Conservation (phyloP, 371 early-diverging fungal species). For the Mucor saturninus region DNA sequence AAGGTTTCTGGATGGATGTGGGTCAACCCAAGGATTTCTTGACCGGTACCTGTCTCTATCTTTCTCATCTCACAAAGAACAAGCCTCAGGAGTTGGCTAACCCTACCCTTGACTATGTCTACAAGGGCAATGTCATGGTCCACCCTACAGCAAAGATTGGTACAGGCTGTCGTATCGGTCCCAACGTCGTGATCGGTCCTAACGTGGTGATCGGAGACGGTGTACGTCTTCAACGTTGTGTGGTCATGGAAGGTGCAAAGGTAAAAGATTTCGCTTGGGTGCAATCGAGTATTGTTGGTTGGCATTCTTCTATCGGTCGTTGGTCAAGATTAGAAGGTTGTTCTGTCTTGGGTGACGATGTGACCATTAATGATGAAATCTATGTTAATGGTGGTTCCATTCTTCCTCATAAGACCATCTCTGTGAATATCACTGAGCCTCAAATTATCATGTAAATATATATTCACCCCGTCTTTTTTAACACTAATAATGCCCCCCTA, state of each 20-base stretch:
- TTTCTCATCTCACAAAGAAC: constrained; percentile 81
- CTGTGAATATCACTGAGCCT: constrained; percentile 89
- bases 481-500: not conserved
- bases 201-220: constrained; percentile 95
- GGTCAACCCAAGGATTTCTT: constrained; percentile 99
- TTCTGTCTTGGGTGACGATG: constrained; percentile 96
- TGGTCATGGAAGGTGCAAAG: constrained; percentile 87
- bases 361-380: constrained; percentile 89
- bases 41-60: constrained; percentile 94
- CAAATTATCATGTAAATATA: constrained; percentile 92
- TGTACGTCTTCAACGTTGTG: constrained; percentile 91
- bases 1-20: constrained; percentile 99
- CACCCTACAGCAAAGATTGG: constrained; percentile 94
- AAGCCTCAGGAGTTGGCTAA: constrained; percentile 76
- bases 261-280: constrained; percentile 95
- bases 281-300: constrained; percentile 94
- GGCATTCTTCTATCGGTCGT: constrained; percentile 94
- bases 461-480: not conserved
- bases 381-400: constrained; percentile 95
- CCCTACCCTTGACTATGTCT: constrained; percentile 67
- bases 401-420: constrained; percentile 93
- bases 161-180: constrained; percentile 93
- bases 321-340: constrained; percentile 96
- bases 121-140: constrained; percentile 89
- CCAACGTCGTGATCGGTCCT: constrained; percentile 95